Evolutionary conservation across 352 stramenopile genomes (phyloP).

Genomic region (Globisporangium perplexum): DNA sequence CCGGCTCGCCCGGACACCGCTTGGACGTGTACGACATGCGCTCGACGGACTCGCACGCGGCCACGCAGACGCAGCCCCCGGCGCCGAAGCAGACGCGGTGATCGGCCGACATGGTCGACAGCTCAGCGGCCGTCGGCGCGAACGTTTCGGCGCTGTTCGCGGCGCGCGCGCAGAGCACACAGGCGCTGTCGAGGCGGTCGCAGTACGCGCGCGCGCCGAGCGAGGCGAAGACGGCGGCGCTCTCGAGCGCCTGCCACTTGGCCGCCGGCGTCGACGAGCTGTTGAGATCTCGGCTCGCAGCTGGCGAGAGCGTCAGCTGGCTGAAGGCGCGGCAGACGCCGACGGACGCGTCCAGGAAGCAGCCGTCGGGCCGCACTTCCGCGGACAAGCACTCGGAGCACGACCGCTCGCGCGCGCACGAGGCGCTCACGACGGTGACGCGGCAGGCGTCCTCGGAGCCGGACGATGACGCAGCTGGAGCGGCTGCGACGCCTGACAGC

Average conservation of each 20-base stretch:
- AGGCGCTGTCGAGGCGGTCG: slow-evolving; percentile 6
- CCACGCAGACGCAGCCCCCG: slow-evolving; percentile 13
- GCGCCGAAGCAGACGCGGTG: slow-evolving; percentile 9
- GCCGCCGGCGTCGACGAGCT: neutral
- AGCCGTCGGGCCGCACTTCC: slow-evolving; percentile 7
- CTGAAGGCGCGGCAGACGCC: neutral
- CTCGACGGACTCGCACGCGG: slow-evolving; percentile 9
- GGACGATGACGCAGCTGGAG: too few relatives aligned
- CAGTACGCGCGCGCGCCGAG: slow-evolving; percentile 14
- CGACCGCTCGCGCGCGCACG: slow-evolving; percentile 34
- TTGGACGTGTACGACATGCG: slow-evolving; percentile 6
- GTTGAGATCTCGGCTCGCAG: neutral
- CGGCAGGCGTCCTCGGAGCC: slow-evolving; percentile 2
- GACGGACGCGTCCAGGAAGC: slow-evolving; percentile 21
- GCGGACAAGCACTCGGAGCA: slow-evolving; percentile 65
- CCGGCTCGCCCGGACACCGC: neutral
- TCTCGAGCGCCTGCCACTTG: slow-evolving; percentile 37
- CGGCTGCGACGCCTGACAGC: too few relatives aligned
- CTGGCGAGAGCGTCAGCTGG: slow-evolving; percentile 1
- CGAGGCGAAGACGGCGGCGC: slow-evolving; percentile 34
- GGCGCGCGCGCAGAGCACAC: slow-evolving; percentile 5
- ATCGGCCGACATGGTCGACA: slow-evolving; percentile 5
- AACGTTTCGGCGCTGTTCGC: slow-evolving; percentile 3
- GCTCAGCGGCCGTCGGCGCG: neutral
- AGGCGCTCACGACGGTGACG: slow-evolving; percentile 10